These are phyloP conservation scores for Tolypocladium sp. DNA, from an alignment of 2,329 filamentous ascomycete species.

Conservation along the genomic window DNA sequence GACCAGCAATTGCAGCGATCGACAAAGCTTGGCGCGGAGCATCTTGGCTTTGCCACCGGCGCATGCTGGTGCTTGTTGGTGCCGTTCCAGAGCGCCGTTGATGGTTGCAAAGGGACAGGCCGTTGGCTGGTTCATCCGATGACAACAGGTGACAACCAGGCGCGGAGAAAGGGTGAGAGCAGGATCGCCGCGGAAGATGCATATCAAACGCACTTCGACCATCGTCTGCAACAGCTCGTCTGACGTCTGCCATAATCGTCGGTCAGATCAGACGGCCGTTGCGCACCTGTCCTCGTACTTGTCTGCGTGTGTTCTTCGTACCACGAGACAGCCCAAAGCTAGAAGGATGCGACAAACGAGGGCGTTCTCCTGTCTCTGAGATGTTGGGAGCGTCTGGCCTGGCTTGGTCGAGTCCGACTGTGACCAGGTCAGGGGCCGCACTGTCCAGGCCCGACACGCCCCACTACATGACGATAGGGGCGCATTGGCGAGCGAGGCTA, in stretches of 20 bases:
- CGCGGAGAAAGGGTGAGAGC: not conserved
- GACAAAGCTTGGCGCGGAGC: not conserved
- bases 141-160: not conserved
- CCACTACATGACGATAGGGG: constrained; percentile 4
- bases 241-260: not conserved
- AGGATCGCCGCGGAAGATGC: not conserved
- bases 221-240: not conserved
- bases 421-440: not conserved
- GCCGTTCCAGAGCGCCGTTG: too few species aligned
- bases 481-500: constrained; percentile 5
- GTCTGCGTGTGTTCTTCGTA: too few species aligned
- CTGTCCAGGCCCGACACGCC: not conserved
- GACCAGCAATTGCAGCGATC: too few species aligned
- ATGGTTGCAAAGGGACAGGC: too few species aligned
- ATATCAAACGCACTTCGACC: not conserved
- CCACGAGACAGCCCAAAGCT: too few species aligned
- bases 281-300: not conserved
- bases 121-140: not conserved
- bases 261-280: not conserved
- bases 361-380: not conserved
- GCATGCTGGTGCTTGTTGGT: not conserved
- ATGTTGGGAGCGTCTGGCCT: not conserved
- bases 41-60: not conserved
- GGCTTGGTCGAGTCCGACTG: not conserved
- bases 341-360: too few species aligned